Conservation (phyloP, 1,139 yeast species). For the Kodamaea plutei region DNA sequence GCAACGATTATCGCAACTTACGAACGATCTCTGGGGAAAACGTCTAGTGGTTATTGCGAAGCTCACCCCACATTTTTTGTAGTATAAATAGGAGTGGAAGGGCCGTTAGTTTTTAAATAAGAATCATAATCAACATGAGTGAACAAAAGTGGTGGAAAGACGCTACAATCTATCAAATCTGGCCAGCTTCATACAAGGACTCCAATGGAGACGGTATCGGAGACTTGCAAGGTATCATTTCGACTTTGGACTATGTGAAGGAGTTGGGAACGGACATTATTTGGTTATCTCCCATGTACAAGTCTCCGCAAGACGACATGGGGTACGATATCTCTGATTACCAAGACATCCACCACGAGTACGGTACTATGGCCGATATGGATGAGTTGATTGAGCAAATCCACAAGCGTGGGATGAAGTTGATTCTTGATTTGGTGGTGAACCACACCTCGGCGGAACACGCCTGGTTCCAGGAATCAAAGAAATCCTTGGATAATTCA, state of each 20-base stretch:
- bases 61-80: too few species aligned
- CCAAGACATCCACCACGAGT: conserved; percentile 45
- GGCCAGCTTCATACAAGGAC: conserved; percentile 57
- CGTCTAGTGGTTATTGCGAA: too few species aligned
- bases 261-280: conserved; percentile 49
- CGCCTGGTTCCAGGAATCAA: conserved; percentile 53
- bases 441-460: conserved; percentile 57
- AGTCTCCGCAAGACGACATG: conserved; percentile 60
- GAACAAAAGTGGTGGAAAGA: conserved; percentile 59
- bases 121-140: too few species aligned
- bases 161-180: conserved; percentile 51
- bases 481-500: conserved; percentile 48
- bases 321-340: conserved; percentile 59
- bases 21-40: too few species aligned
- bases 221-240: conserved; percentile 50
- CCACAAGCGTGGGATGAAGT: conserved; percentile 47
- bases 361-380: conserved; percentile 52
- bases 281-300: conserved; percentile 57
- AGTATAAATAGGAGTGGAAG: too few species aligned
- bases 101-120: too few species aligned
- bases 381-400: conserved; percentile 44
- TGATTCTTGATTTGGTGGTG: conserved; percentile 53
- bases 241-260: conserved; percentile 49
- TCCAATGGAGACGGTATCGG: conserved; percentile 57
- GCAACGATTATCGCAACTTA: too few species aligned